A percentile compares a stretch with the other conserved stretches of the same genome.
These are phyloP conservation scores for Salvia miltiorrhiza DNA, from an alignment of 257 asterid genomes.

Conservation along the genomic window DNA sequence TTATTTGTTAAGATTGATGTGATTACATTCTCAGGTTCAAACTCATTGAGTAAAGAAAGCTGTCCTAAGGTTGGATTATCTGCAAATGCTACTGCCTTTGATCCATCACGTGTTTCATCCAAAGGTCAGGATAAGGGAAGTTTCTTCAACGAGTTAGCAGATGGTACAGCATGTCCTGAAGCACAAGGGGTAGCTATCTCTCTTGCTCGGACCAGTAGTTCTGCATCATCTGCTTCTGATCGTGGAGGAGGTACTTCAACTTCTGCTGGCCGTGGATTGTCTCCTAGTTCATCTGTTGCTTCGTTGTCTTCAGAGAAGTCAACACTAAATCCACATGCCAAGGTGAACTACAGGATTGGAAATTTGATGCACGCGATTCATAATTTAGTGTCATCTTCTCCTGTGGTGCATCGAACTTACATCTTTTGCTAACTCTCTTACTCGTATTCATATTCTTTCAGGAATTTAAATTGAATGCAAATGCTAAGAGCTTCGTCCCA, in stretches of 20 bases:
- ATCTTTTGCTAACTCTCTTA: conserved; percentile 16
- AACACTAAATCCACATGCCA: conserved; percentile 83
- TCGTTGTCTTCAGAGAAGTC: conserved; percentile 91
- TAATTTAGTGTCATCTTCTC: neutral
- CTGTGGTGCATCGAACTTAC: conserved; percentile 7
- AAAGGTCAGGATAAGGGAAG: conserved; percentile 52
- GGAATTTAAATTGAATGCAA: conserved; percentile 89
- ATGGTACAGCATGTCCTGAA: conserved; percentile 37
- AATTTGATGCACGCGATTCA: conserved; percentile 5
- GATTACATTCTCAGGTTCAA: conserved; percentile 40
- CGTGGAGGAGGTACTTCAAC: conserved; percentile 62
- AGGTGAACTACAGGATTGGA: conserved; percentile 39
- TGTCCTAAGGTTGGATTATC: conserved; percentile 51
- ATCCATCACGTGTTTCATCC: conserved; percentile 48
- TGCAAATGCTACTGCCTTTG: conserved; percentile 63
- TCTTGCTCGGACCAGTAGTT: conserved; percentile 50
- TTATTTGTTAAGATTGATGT: conserved; percentile 4
- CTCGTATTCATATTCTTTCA: conserved; percentile 31
- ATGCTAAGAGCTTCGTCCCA: conserved; percentile 82
- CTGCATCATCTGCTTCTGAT: conserved; percentile 64
- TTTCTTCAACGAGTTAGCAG: conserved; percentile 38
- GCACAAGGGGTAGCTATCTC: conserved; percentile 42
- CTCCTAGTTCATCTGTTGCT: conserved; percentile 80
- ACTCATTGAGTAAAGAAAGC: conserved; percentile 41
- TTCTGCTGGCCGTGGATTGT: conserved; percentile 63